phyloP scores from a whole-genome alignment of 176 grass and related monocot genomes.

The Raddia distichophylla region DNA sequence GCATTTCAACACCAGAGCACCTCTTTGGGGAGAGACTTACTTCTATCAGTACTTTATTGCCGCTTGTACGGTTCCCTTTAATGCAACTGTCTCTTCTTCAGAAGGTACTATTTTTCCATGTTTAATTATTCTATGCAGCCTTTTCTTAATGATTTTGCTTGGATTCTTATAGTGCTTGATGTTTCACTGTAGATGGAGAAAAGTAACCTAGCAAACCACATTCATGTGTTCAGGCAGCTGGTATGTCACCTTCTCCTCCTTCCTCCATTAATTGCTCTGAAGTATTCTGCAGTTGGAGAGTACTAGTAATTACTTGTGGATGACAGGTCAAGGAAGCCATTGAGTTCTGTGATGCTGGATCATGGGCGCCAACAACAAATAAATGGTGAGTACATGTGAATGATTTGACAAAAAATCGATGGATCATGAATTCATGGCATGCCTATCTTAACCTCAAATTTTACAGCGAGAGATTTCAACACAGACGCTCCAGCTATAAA shows the following conservation, averaged over 20 bases:
- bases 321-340: constrained; percentile 78
- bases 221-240: constrained; percentile 60
- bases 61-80: constrained; percentile 86
- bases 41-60: constrained; percentile 58
- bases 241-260: not conserved
- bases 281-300: not conserved
- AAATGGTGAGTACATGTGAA: constrained; percentile 57
- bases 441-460: constrained; percentile 28
- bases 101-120: constrained; percentile 50
- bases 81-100: constrained; percentile 59
- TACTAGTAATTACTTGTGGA: constrained; percentile 30
- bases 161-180: constrained; percentile 21
- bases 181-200: constrained; percentile 65
- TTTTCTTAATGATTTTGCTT: constrained; percentile 8
- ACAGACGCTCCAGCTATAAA: constrained; percentile 90
- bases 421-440: not conserved
- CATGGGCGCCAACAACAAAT: constrained; percentile 36
- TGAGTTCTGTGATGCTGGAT: constrained; percentile 52
- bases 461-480: constrained; percentile 77
- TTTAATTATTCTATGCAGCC: constrained; percentile 4
- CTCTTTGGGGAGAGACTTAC: constrained; percentile 76
- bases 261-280: not conserved
- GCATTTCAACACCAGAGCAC: constrained; percentile 56
- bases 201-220: constrained; percentile 69
- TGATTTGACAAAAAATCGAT: not conserved